phyloP scores from a whole-genome alignment of 495 filamentous ascomycete species.

The Aspergillus steynii region DNA sequence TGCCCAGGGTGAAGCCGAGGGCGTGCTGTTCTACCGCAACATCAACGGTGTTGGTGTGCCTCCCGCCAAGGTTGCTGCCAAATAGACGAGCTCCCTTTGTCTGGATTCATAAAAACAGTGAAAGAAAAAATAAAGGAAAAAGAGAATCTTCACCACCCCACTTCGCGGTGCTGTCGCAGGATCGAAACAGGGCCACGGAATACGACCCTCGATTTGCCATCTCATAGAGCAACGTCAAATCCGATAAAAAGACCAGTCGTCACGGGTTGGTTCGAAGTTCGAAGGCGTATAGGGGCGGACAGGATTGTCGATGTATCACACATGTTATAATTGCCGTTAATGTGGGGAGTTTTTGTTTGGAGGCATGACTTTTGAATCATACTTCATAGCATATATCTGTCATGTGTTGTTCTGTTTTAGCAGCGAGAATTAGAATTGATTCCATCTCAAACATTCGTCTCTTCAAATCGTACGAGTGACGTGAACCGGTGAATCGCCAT shows the following conservation, averaged over 20 bases:
- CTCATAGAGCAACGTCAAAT: conserved; percentile 9
- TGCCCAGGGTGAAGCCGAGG: conserved; percentile 53
- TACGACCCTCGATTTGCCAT: conserved; percentile 9
- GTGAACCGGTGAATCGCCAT: too few species aligned
- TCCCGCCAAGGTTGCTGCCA: conserved; percentile 50
- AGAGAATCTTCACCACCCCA: conserved; percentile 2
- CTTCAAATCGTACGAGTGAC: neutral
- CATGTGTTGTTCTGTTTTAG: neutral
- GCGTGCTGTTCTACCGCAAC: conserved; percentile 60
- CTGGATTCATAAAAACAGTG: conserved; percentile 20
- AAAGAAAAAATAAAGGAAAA: neutral
- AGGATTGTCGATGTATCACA: conserved; percentile 2
- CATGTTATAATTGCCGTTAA: conserved; percentile 5
- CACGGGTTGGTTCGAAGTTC: neutral
- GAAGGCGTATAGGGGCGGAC: conserved; percentile 5
- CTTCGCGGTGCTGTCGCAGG: conserved; percentile 29
- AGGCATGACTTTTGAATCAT: neutral
- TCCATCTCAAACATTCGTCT: neutral
- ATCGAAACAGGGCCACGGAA: conserved; percentile 26
- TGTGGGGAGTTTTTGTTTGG: conserved; percentile 1
- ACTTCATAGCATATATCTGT: neutral
- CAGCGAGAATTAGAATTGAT: neutral
- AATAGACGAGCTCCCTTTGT: conserved; percentile 27
- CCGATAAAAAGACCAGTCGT: neutral
- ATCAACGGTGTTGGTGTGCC: conserved; percentile 70